phyloP scores from a whole-genome alignment of 805 yeast species.

The Spencermartinsiella europaea region DNA sequence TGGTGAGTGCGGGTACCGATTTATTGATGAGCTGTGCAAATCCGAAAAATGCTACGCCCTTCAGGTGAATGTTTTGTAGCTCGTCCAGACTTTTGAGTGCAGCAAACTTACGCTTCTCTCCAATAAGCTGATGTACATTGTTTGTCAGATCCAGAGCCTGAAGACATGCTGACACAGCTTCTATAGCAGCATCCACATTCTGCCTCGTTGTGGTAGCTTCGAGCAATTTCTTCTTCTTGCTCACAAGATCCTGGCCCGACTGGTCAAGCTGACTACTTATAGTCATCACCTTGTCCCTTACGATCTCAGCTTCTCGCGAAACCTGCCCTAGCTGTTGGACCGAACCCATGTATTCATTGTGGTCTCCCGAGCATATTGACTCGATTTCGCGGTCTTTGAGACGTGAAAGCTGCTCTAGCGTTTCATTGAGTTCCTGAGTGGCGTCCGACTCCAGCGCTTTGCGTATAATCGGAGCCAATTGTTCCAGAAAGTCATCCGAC shows the following conservation, averaged over 20 bases:
- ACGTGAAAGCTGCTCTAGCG: slow-evolving; percentile 51
- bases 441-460: slow-evolving; percentile 52
- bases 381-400: slow-evolving; percentile 61
- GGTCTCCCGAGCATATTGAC: slow-evolving; percentile 54
- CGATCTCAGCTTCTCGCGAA: slow-evolving; percentile 48
- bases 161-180: slow-evolving; percentile 64
- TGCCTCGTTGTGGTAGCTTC: slow-evolving; percentile 57
- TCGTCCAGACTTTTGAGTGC: slow-evolving; percentile 82
- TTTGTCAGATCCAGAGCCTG: slow-evolving; percentile 83
- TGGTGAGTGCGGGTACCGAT: slow-evolving; percentile 71
- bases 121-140: slow-evolving; percentile 74
- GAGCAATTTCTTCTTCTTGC: slow-evolving; percentile 50
- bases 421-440: slow-evolving; percentile 51
- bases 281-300: slow-evolving; percentile 49
- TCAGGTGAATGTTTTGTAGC: slow-evolving; percentile 60
- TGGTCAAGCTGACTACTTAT: slow-evolving; percentile 55
- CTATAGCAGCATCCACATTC: slow-evolving; percentile 67
- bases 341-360: slow-evolving; percentile 44
- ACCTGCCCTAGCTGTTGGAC: slow-evolving; percentile 60
- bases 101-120: slow-evolving; percentile 69
- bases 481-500: slow-evolving; percentile 68
- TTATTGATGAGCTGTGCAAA: slow-evolving; percentile 69
- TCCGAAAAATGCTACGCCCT: slow-evolving; percentile 60
- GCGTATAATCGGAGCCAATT: slow-evolving; percentile 69
- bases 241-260: slow-evolving; percentile 62